A percentile compares a stretch with the other conserved stretches of the same genome.
Conservation (phyloP, 2,329 filamentous ascomycete genomes). For the Fusarium sp. region DNA sequence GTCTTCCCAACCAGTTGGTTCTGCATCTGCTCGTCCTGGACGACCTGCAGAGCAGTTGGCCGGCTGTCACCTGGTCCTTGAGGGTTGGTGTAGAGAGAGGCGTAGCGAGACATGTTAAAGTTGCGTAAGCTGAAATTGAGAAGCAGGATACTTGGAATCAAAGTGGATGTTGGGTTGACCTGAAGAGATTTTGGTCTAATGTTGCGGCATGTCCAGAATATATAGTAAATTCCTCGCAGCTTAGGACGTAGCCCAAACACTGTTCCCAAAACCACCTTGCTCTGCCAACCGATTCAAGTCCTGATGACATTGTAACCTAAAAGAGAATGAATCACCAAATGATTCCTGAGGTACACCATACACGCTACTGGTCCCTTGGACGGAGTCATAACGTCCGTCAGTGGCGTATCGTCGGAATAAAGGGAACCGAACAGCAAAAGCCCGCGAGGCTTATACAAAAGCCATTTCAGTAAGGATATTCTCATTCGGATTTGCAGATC, state of each 20-base stretch:
- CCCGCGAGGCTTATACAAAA: not conserved
- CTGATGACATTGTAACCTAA: not conserved
- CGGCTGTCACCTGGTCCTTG: conserved; percentile 6
- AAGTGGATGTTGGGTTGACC: not conserved
- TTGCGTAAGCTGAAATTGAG: not conserved
- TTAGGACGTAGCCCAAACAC: no score
- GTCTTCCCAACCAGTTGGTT: not conserved
- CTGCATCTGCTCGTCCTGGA: conserved; percentile 4
- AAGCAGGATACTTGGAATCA: accelerated
- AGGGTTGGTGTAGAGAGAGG: not conserved
- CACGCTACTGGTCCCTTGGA: not conserved
- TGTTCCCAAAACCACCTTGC: no score
- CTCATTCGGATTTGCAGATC: not conserved
- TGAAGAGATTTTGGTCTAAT: not conserved
- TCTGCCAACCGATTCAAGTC: not conserved
- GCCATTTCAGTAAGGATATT: not conserved
- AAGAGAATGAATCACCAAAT: not conserved
- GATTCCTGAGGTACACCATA: not conserved
- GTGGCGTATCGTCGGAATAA: not conserved
- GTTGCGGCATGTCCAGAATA: not conserved
- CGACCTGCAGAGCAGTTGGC: conserved; percentile 2
- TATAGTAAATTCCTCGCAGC: not conserved
- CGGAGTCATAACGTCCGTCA: not conserved
- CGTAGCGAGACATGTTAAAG: conserved; percentile 6
- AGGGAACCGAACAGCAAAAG: not conserved